Base-by-base conservation (phyloP, 2,329 filamentous ascomycete species). In the Verticillium isaacii region DNA sequence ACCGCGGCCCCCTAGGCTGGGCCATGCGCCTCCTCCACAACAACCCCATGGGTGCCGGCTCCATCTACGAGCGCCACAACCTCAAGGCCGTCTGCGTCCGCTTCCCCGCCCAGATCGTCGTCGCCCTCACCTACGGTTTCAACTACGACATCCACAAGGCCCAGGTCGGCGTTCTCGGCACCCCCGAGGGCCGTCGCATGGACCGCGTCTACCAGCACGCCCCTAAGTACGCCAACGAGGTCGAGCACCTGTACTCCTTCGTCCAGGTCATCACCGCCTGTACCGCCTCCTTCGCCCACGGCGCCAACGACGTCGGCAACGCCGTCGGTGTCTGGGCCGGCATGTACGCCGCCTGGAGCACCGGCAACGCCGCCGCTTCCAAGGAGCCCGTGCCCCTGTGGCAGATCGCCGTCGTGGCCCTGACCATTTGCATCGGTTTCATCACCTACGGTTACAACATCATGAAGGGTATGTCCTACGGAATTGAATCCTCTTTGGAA, bases 111-210 rank as follows among this genome's bases (percentile, higher is more conserved):
- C 82, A 83, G 75, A 72, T 91, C 64, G 80, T 87, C 54, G 80
- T 80, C 66, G 89, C 81, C 61, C 71, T 80, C 17, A 83, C 93
- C 59, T 94, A 94, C 72, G 91, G 91, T 73, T 72, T 89, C 32
- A 81, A 93, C 82, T 94, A 93, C 77, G 91, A 94, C 68, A 94
- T 93, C 70, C 90, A 93, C 81, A 82, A 85, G 57, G 89, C 89
- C 5, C 90, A 93, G 79, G 80, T 81, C 59, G 90, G 90, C 71
- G 82, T 91, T 55, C 71, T 80, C 14, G 89, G 89, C 25, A 92
- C 90, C 1, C 89, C 89, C 7, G 90, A 93, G 64, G 90, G 89
- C 62, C 77, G 77, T 39, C 88, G 90, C 64, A 91, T 92, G 89
- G 78, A 83, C 69, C 80, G 83, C 54, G 87, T 90, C 62, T 92